These are phyloP conservation scores for Pichia sp. DNA, from an alignment of 1,139 yeast species.

Conservation along the genomic window DNA sequence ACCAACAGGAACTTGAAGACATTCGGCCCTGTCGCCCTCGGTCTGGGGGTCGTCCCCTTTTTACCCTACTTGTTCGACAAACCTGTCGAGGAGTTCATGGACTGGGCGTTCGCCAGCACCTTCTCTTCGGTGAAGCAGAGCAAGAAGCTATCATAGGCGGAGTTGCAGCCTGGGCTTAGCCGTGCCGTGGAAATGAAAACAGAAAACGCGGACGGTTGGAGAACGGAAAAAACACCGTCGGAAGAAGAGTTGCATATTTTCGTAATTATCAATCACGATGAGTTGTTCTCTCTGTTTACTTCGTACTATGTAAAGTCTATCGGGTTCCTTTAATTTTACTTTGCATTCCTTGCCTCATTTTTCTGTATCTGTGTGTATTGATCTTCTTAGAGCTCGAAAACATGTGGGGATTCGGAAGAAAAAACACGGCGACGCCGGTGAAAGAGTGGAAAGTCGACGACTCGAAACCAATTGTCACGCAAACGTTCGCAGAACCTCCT, in stretches of 20 bases:
- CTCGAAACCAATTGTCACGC: constrained; percentile 21
- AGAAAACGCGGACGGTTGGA: neutral
- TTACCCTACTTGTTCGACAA: constrained; percentile 78
- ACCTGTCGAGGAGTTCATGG: constrained; percentile 72
- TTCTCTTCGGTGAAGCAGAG: neutral
- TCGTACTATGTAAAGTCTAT: neutral
- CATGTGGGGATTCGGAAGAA: constrained; percentile 30
- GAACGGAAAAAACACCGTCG: neutral
- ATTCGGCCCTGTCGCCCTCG: constrained; percentile 70
- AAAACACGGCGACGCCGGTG: constrained; percentile 11
- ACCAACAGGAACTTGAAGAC: constrained; percentile 3
- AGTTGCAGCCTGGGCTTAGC: neutral
- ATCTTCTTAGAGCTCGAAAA: neutral
- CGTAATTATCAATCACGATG: no score
- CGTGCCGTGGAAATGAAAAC: neutral
- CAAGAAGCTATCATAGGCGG: neutral
- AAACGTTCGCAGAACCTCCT: constrained; percentile 24
- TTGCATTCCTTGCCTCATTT: neutral
- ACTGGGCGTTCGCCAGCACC: constrained; percentile 47
- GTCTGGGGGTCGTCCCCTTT: constrained; percentile 72
- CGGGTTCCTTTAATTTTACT: neutral
- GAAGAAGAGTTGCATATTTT: neutral
- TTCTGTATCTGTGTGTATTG: neutral
- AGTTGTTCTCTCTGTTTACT: no score
- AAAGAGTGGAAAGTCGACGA: constrained; percentile 28